phyloP scores from a whole-genome alignment of 352 stramenopile species.

The Globisporangium irregulare region DNA sequence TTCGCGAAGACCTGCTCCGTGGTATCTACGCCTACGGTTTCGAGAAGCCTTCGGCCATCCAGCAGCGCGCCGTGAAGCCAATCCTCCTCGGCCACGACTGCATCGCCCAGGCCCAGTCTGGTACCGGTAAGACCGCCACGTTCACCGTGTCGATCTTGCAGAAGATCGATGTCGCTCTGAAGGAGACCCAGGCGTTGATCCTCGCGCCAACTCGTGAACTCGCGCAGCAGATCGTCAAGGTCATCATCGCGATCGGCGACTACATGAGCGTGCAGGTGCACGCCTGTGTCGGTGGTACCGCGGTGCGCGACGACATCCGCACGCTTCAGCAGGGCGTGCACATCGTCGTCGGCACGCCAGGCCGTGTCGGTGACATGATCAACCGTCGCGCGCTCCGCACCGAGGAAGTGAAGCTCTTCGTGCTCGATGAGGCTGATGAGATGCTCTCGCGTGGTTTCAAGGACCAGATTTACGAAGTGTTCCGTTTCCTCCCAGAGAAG shows the following conservation, averaged over 20 bases:
- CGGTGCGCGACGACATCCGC: slow-evolving; percentile 98
- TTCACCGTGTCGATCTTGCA: slow-evolving; percentile 99
- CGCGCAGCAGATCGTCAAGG: slow-evolving; percentile 99
- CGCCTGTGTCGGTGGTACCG: slow-evolving; percentile 97
- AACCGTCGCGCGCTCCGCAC: slow-evolving; percentile 95
- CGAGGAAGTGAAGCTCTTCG: slow-evolving; percentile 96
- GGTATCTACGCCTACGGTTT: slow-evolving; percentile 99
- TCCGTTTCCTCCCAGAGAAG: slow-evolving; percentile 98
- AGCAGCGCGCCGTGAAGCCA: slow-evolving; percentile 98
- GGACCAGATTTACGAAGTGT: slow-evolving; percentile 99
- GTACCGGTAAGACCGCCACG: slow-evolving; percentile 99
- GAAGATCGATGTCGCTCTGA: slow-evolving; percentile 94
- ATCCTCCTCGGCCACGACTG: slow-evolving; percentile 97
- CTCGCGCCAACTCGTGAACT: slow-evolving; percentile 99
- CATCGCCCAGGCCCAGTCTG: slow-evolving; percentile 99
- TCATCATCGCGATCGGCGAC: slow-evolving; percentile 92
- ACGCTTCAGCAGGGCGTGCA: slow-evolving; percentile 98
- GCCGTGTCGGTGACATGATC: slow-evolving; percentile 99
- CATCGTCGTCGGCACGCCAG: slow-evolving; percentile 98
- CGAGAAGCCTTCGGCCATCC: slow-evolving; percentile 99
- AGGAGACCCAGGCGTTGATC: slow-evolving; percentile 98
- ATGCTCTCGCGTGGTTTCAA: slow-evolving; percentile 99
- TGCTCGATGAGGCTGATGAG: slow-evolving; percentile 99
- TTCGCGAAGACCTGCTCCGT: slow-evolving; percentile 97
- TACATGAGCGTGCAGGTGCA: slow-evolving; percentile 98